These are phyloP conservation scores for Boletus calvinii DNA, from an alignment of 1,284 basidiomycete genomes.

Conservation along the genomic window DNA sequence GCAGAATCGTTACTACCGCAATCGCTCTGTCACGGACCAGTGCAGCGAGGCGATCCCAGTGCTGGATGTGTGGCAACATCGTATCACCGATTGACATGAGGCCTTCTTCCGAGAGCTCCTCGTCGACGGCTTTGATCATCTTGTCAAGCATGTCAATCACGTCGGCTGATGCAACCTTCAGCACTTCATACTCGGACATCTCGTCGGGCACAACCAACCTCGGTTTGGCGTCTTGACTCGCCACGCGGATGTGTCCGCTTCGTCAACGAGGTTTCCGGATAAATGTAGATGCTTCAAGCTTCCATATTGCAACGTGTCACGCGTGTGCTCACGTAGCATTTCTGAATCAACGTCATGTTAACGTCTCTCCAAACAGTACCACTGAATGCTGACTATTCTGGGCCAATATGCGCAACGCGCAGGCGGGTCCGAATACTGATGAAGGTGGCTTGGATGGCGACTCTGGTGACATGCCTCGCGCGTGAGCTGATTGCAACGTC, in stretches of 20 bases:
- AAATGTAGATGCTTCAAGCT: constrained; percentile 14
- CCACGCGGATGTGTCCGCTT: constrained; percentile 7
- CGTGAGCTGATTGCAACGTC: background rate
- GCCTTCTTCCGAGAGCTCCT: constrained; percentile 16
- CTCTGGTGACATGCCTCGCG: background rate
- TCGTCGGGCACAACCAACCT: background rate
- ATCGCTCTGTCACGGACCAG: constrained; percentile 2
- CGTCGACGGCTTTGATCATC: constrained; percentile 19
- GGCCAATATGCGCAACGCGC: background rate
- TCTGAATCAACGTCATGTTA: background rate
- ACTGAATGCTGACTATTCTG: background rate
- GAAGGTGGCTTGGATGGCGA: background rate
- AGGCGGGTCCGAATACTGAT: background rate
- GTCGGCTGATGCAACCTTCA: constrained; percentile 4
- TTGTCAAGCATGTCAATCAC: constrained; percentile 20
- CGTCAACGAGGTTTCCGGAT: constrained; percentile 6
- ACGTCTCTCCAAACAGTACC: background rate
- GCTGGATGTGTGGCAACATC: constrained; percentile 12
- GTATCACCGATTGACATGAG: constrained; percentile 15
- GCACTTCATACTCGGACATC: background rate
- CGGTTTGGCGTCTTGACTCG: constrained; percentile 16
- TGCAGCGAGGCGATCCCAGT: constrained; percentile 10
- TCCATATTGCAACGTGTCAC: constrained; percentile 1
- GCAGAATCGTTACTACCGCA: background rate
- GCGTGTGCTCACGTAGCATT: background rate